A percentile compares a stretch with the other conserved stretches of the same genome.
Conservation (phyloP, 2,329 filamentous ascomycete genomes). For the Dactylellina sp. region DNA sequence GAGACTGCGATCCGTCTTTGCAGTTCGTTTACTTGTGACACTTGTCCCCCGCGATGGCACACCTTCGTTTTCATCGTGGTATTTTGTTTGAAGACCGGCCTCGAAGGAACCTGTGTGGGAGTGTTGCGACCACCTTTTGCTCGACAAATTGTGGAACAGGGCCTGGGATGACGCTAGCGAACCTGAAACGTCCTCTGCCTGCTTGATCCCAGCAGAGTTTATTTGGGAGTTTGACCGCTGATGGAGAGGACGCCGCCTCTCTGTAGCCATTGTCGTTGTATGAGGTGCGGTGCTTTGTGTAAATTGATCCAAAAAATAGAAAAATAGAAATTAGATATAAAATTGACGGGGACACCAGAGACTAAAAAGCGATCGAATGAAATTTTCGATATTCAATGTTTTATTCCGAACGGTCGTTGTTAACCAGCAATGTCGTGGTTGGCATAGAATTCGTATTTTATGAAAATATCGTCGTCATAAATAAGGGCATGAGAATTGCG, state of each 20-base stretch:
- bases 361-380: conserved; percentile 14
- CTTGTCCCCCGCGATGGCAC: conserved; percentile 52
- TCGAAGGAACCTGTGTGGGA: conserved; percentile 48
- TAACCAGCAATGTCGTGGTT: conserved; percentile 49
- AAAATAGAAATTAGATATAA: conserved; percentile 42
- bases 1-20: conserved; percentile 49
- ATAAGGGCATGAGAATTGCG: conserved; percentile 57
- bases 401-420: conserved; percentile 45
- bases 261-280: conserved; percentile 36
- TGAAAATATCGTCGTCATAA: conserved; percentile 51
- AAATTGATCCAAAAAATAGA: conserved; percentile 47
- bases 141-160: conserved; percentile 57
- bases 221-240: conserved; percentile 56
- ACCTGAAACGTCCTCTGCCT: conserved; percentile 56
- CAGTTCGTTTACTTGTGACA: conserved; percentile 56
- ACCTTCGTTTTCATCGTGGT: conserved; percentile 51
- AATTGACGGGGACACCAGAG: conserved; percentile 44
- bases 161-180: conserved; percentile 56
- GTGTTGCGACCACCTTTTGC: conserved; percentile 54
- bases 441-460: conserved; percentile 53
- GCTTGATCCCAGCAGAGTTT: conserved; percentile 54
- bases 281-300: conserved; percentile 23
- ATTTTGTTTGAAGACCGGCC: conserved; percentile 44
- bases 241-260: conserved; percentile 54
- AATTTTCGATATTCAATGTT: conserved; percentile 38